Evolutionary conservation across 345 rosid genomes (phyloP).

Genomic region (Corchorus capsularis): DNA sequence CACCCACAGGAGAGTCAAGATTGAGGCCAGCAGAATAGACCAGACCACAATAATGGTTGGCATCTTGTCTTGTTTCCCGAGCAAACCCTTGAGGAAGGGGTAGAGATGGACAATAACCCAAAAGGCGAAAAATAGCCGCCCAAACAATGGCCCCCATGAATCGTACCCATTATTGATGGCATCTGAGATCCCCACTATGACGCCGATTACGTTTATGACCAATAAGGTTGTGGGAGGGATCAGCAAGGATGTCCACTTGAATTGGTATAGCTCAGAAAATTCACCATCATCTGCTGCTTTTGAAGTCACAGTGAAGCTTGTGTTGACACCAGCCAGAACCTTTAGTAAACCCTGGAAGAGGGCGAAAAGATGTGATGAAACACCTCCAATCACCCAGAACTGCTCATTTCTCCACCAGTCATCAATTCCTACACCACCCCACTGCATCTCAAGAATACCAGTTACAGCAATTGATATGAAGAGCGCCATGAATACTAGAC

Average conservation of each 20-base stretch:
- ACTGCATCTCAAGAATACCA: conserved; percentile 95
- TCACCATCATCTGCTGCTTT: conserved; percentile 95
- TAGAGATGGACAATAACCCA: conserved; percentile 96
- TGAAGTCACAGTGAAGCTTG: conserved; percentile 93
- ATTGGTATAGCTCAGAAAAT: conserved; percentile 90
- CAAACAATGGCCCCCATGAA: conserved; percentile 97
- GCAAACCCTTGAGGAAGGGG: conserved; percentile 98
- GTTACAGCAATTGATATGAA: conserved; percentile 95
- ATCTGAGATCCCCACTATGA: conserved; percentile 88
- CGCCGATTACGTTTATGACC: conserved; percentile 84
- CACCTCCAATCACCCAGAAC: conserved; percentile 99
- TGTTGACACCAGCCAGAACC: conserved; percentile 92
- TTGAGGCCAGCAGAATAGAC: conserved; percentile 93
- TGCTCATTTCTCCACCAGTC: conserved; percentile 99
- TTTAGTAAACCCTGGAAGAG: conserved; percentile 94
- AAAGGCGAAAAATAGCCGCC: conserved; percentile 86
- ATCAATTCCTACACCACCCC: conserved; percentile 96
- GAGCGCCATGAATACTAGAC: conserved; percentile 82
- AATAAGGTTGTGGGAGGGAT: conserved; percentile 87
- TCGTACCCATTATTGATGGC: conserved; percentile 98
- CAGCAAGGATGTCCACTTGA: conserved; percentile 95
- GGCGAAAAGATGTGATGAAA: conserved; percentile 90
- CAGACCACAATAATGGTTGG: conserved; percentile 93
- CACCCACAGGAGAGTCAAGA: conserved; percentile 94
- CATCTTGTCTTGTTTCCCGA: conserved; percentile 94